Evolutionary conservation across 1,284 basidiomycete species (phyloP).

Genomic region (Apiotrichum siamense): DNA sequence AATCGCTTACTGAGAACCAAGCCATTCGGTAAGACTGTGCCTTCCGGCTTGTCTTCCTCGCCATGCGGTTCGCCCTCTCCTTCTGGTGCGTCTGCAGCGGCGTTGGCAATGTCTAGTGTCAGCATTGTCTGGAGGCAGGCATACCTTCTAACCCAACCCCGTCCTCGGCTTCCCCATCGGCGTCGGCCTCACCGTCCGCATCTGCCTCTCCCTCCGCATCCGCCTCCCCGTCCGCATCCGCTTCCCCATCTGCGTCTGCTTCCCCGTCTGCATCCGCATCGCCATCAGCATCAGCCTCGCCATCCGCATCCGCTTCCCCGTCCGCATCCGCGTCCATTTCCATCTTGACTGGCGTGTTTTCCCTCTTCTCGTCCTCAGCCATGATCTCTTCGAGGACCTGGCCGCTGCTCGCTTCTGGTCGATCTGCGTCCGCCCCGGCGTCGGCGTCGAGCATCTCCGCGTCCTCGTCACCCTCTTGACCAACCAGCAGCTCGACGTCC

Average conservation of each 20-base stretch:
- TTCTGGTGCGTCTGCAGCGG: conserved; percentile 3
- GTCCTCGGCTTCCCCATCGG: conserved; percentile 20
- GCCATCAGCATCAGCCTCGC: conserved; percentile 13
- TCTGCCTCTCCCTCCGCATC: conserved; percentile 33
- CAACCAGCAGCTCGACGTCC: conserved; percentile 41
- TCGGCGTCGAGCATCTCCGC: conserved; percentile 19
- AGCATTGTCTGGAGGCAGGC: not conserved
- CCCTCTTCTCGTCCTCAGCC: conserved; percentile 19
- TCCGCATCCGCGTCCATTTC: conserved; percentile 27
- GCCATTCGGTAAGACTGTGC: conserved; percentile 30
- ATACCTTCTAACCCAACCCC: conserved; percentile 31
- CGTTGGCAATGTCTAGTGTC: conserved; percentile 14
- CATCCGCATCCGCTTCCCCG: conserved; percentile 27
- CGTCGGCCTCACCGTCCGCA: conserved; percentile 19
- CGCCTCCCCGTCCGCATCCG: conserved; percentile 11
- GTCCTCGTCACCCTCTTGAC: conserved; percentile 19
- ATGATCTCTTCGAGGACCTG: conserved; percentile 35
- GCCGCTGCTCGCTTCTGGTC: conserved; percentile 19
- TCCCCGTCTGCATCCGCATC: conserved; percentile 12
- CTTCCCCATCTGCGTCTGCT: conserved; percentile 39
- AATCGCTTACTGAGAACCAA: conserved; percentile 37
- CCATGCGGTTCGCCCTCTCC: conserved; percentile 12
- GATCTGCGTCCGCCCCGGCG: conserved; percentile 12
- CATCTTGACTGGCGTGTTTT: conserved; percentile 8
- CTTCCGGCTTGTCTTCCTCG: conserved; percentile 18